A percentile compares a stretch with the other conserved stretches of the same genome.
Evolutionary conservation across 257 asterid genomes (phyloP).

Genomic region (Petrea volubilis): DNA sequence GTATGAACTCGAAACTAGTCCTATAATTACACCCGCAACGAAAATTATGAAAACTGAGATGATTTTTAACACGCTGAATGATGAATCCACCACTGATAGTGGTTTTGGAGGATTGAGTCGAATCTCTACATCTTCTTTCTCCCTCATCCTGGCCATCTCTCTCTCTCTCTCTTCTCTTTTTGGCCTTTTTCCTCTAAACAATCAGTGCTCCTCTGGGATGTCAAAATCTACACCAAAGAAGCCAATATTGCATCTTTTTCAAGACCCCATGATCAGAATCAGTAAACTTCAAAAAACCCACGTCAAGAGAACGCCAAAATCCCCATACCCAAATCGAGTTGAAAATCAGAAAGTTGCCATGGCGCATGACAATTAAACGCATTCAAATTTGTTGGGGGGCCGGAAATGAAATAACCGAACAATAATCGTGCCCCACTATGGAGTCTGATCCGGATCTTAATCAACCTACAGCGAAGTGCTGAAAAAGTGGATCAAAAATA

Average conservation of each 20-base stretch:
- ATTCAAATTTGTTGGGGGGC: neutral
- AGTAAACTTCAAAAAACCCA: constrained; percentile 17
- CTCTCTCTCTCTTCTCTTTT: neutral
- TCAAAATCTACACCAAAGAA: constrained; percentile 18
- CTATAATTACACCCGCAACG: constrained; percentile 84
- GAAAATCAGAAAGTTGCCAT: constrained; percentile 12
- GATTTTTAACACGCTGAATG: constrained; percentile 58
- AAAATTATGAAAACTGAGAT: constrained; percentile 61
- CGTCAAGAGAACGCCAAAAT: neutral
- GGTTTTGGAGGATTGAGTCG: constrained; percentile 28
- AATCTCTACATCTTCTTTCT: constrained; percentile 57
- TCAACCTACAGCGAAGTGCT: constrained; percentile 11
- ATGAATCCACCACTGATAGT: constrained; percentile 50
- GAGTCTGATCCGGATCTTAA: constrained; percentile 29
- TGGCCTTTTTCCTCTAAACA: neutral
- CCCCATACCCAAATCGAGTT: constrained; percentile 5
- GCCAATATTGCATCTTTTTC: constrained; percentile 23
- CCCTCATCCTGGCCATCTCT: constrained; percentile 55
- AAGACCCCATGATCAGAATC: constrained; percentile 24
- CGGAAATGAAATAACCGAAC: neutral
- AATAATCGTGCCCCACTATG: neutral
- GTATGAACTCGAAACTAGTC: constrained; percentile 82
- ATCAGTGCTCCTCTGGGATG: neutral
- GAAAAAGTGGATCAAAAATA: constrained; percentile 25
- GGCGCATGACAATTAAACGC: constrained; percentile 5